Percentiles rank a stretch among this genome's conserved stretches.
Conservation (phyloP, 768 basidiomycete species). For the Lentinula sp. region DNA sequence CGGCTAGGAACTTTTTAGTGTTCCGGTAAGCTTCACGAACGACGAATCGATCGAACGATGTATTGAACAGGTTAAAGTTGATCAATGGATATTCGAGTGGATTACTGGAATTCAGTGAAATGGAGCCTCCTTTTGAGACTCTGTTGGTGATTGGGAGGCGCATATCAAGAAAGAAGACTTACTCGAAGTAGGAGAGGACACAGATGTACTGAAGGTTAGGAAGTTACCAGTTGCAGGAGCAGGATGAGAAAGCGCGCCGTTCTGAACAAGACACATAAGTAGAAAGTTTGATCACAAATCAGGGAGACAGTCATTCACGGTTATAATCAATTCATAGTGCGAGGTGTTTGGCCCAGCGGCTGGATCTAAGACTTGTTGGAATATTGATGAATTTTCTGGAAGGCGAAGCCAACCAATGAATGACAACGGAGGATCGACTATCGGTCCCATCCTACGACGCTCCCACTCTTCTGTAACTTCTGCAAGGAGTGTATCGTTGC, state of each 20-base stretch:
- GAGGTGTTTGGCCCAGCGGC: constrained; percentile 15
- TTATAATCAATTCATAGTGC: constrained; percentile 16
- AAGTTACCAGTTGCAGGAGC: constrained; percentile 9
- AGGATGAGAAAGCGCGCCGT: not conserved
- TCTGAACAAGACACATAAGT: not conserved
- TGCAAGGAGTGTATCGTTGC: constrained; percentile 16
- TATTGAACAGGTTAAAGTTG: constrained; percentile 33
- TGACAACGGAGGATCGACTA: constrained; percentile 12
- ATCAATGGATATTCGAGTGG: constrained; percentile 34
- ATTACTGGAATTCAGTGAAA: constrained; percentile 26
- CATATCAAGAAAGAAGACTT: not conserved
- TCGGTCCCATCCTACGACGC: constrained; percentile 14
- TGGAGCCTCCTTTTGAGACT: constrained; percentile 11
- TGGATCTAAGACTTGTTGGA: constrained; percentile 16
- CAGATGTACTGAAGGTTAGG: constrained; percentile 1
- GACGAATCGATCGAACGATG: constrained; percentile 11
- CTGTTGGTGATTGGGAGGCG: not conserved
- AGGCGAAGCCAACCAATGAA: constrained; percentile 16
- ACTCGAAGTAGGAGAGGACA: constrained; percentile 11
- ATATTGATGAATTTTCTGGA: constrained; percentile 10
- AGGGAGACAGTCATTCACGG: constrained; percentile 8
- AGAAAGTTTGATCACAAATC: not conserved
- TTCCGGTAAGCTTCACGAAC: constrained; percentile 11
- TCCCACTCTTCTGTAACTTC: constrained; percentile 22
- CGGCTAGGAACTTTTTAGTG: constrained; percentile 7